These are phyloP conservation scores for Ceratobasidium theobromae DNA, from an alignment of 1,284 basidiomycete species.

Conservation along the genomic window DNA sequence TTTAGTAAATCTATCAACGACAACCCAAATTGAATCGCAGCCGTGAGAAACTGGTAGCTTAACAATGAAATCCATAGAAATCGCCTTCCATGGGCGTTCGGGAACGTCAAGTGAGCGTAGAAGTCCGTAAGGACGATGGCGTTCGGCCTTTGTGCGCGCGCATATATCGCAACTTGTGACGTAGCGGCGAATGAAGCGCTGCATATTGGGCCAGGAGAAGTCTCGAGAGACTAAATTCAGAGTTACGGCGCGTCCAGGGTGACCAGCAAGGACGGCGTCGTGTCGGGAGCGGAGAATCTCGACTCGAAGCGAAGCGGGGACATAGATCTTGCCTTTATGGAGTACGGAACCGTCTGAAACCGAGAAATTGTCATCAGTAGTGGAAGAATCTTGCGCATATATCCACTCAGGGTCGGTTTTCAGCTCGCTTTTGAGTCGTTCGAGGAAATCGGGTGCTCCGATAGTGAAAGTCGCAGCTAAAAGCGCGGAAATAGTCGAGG, in stretches of 20 bases:
- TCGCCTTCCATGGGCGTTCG: slow-evolving; percentile 41
- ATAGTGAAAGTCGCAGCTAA: not conserved
- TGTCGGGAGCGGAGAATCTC: slow-evolving; percentile 30
- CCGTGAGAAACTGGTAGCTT: slow-evolving; percentile 41
- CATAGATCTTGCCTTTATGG: slow-evolving; percentile 1
- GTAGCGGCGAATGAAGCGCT: slow-evolving; percentile 4
- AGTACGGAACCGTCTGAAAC: not conserved
- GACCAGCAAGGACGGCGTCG: slow-evolving; percentile 33
- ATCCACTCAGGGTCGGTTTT: not conserved
- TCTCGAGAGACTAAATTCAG: slow-evolving; percentile 13
- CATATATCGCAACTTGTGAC: slow-evolving; percentile 28
- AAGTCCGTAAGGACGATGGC: slow-evolving; percentile 39
- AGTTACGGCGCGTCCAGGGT: slow-evolving; percentile 31
- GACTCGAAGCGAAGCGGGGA: slow-evolving; percentile 19
- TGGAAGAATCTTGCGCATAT: not conserved
- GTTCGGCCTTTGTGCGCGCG: not conserved
- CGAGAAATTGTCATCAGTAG: not conserved
- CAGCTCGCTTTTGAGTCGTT: not conserved
- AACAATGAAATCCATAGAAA: slow-evolving; percentile 47
- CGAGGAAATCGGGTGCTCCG: not conserved
- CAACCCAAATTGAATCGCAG: slow-evolving; percentile 43
- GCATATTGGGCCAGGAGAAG: slow-evolving; percentile 29
- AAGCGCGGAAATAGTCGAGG: not conserved
- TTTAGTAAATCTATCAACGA: slow-evolving; percentile 45
- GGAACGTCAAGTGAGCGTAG: slow-evolving; percentile 43